phyloP scores from a whole-genome alignment of 768 basidiomycete genomes.

The Auriscalpium orientale region DNA sequence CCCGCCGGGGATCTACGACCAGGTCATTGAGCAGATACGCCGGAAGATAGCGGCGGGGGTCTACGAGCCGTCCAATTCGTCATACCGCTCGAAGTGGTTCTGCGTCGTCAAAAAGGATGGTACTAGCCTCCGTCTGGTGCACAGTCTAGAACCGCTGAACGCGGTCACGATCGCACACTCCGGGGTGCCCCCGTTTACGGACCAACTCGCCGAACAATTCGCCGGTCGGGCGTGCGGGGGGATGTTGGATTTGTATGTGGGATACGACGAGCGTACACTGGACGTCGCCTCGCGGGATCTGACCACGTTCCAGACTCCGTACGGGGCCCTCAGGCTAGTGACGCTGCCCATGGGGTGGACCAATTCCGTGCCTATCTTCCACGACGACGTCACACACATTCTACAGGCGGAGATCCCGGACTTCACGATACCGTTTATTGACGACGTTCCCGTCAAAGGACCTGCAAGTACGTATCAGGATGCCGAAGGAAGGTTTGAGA shows the following conservation, averaged over 20 bases:
- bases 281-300: conserved; percentile 26
- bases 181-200: conserved; percentile 11
- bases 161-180: conserved; percentile 15
- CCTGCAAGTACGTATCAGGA: conserved; percentile 24
- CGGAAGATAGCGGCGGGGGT: conserved; percentile 31
- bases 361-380: conserved; percentile 32
- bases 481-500: conserved; percentile 25
- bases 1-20: conserved; percentile 3
- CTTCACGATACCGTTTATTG: conserved; percentile 28
- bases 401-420: conserved; percentile 34
- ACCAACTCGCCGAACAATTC: conserved; percentile 18
- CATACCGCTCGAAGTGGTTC: conserved; percentile 20
- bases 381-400: conserved; percentile 31
- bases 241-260: conserved; percentile 20
- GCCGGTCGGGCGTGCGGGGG: conserved; percentile 16
- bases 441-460: conserved; percentile 31
- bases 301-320: conserved; percentile 34
- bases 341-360: conserved; percentile 36
- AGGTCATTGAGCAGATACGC: conserved; percentile 27
- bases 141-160: conserved; percentile 21
- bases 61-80: conserved; percentile 18
- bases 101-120: conserved; percentile 17
- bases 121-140: conserved; percentile 15
- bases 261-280: conserved; percentile 28
- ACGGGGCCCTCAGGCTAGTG: conserved; percentile 25